Evolutionary conservation across 306 rosid genomes (phyloP).

Genomic region (Inga laurina): DNA sequence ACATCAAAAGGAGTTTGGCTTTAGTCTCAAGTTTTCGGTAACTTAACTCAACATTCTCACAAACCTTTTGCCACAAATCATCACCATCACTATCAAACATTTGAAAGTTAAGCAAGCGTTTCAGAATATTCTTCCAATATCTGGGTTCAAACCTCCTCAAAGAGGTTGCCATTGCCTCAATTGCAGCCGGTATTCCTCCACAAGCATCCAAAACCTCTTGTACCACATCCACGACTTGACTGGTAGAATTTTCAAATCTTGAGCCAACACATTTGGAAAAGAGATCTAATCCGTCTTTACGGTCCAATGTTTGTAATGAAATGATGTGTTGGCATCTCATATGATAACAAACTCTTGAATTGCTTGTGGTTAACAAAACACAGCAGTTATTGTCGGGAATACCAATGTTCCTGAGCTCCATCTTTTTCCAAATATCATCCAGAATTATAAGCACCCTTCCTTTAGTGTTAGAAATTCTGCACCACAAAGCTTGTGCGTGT

Average conservation of each 20-base stretch:
- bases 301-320: background rate
- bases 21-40: background rate
- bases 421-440: background rate
- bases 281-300: background rate
- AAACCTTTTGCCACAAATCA: background rate
- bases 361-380: slow-evolving; percentile 26
- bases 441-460: background rate
- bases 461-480: background rate
- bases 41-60: slow-evolving; percentile 9
- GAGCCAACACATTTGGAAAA: background rate
- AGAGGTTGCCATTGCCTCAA: background rate
- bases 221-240: background rate
- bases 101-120: background rate
- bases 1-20: too few species aligned
- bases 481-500: background rate
- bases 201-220: background rate
- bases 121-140: background rate
- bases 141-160: background rate
- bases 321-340: slow-evolving; percentile 15
- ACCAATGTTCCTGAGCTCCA: background rate
- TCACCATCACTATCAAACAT: too few species aligned
- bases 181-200: background rate
- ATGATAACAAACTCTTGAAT: background rate
- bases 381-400: slow-evolving; percentile 8
- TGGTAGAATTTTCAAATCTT: too few species aligned